Percentiles rank a stretch among this genome's conserved stretches.
Conservation (phyloP, 2,329 filamentous ascomycete genomes). For the Ophiostoma fasciatum region DNA sequence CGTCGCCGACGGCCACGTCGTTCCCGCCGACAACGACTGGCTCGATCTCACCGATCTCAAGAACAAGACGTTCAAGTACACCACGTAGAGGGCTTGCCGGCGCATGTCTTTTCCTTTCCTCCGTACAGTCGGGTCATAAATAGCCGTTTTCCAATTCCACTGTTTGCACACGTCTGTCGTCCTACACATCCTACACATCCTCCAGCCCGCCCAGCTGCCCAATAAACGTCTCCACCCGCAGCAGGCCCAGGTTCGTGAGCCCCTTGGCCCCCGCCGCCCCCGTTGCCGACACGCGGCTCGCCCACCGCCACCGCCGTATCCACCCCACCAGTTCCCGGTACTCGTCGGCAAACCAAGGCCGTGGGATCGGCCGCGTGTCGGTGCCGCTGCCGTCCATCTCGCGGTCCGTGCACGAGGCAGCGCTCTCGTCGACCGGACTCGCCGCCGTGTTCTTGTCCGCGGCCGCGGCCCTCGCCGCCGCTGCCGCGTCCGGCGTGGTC, state of each 20-base stretch:
- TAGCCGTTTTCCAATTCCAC: too few species aligned
- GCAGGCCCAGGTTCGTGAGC: slow-evolving; percentile 9
- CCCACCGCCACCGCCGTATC: slow-evolving; percentile 11
- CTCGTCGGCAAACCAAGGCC: slow-evolving; percentile 3
- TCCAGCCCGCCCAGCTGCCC: slow-evolving; percentile 1
- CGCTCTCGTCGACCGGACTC: background rate
- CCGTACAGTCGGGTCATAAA: too few species aligned
- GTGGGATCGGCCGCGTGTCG: background rate
- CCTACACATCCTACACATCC: background rate
- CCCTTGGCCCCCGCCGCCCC: slow-evolving; percentile 11
- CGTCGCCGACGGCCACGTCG: background rate
- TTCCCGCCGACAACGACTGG: slow-evolving; percentile 25
- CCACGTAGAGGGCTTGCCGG: slow-evolving; percentile 8
- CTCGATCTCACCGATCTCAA: slow-evolving; percentile 39
- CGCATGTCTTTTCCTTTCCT: too few species aligned
- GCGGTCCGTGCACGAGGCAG: too few species aligned
- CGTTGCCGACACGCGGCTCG: slow-evolving; percentile 7
- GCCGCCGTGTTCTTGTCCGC: background rate
- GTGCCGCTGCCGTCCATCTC: background rate
- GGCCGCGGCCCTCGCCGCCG: background rate
- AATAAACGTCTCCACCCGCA: slow-evolving; percentile 9
- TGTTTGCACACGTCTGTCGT: too few species aligned
- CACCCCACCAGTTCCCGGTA: slow-evolving; percentile 8
- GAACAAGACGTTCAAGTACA: slow-evolving; percentile 36
- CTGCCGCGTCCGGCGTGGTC: too few species aligned